Conservation (phyloP, 2,329 filamentous ascomycete species). For the Exophiala sp. region DNA sequence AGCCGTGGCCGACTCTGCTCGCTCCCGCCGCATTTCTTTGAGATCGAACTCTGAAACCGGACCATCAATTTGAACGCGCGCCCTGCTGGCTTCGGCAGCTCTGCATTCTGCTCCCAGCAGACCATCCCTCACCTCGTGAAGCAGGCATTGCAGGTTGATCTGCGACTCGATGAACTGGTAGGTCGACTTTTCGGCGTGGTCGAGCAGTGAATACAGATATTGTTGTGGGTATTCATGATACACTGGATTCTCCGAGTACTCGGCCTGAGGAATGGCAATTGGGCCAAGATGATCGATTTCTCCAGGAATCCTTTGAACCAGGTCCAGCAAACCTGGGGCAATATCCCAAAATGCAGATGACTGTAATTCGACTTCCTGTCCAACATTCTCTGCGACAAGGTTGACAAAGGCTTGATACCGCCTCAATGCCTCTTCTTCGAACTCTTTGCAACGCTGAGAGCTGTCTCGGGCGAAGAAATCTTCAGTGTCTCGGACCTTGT, state of each 20-base stretch:
- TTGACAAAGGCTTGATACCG: conserved; percentile 73
- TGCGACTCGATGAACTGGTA: conserved; percentile 97
- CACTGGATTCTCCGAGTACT: conserved; percentile 80
- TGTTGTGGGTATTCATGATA: conserved; percentile 81
- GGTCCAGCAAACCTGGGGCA: conserved; percentile 71
- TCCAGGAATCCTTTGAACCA: conserved; percentile 64
- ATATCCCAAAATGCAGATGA: conserved; percentile 98
- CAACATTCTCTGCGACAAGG: conserved; percentile 79
- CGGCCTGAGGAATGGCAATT: conserved; percentile 71
- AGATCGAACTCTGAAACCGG: conserved; percentile 36
- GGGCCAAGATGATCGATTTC: conserved; percentile 32
- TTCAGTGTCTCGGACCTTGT: conserved; percentile 74
- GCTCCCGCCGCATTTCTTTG: conserved; percentile 50
- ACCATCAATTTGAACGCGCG: conserved; percentile 34
- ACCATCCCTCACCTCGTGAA: conserved; percentile 85
- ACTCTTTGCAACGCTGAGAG: conserved; percentile 65
- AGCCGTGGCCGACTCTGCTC: conserved; percentile 69
- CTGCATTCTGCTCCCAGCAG: conserved; percentile 67
- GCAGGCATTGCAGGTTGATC: conserved; percentile 80
- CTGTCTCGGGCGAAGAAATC: conserved; percentile 80
- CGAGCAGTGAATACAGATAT: conserved; percentile 80
- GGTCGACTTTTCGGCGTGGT: conserved; percentile 85
- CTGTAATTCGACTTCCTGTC: conserved; percentile 84
- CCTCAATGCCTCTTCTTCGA: conserved; percentile 67
- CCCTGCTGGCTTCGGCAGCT: conserved; percentile 63